Evolutionary conservation across 2,329 filamentous ascomycete genomes (phyloP), one percentile per base, ranked within the genome.

Genomic region (Phaeosphaeriaceae sp.): DNA sequence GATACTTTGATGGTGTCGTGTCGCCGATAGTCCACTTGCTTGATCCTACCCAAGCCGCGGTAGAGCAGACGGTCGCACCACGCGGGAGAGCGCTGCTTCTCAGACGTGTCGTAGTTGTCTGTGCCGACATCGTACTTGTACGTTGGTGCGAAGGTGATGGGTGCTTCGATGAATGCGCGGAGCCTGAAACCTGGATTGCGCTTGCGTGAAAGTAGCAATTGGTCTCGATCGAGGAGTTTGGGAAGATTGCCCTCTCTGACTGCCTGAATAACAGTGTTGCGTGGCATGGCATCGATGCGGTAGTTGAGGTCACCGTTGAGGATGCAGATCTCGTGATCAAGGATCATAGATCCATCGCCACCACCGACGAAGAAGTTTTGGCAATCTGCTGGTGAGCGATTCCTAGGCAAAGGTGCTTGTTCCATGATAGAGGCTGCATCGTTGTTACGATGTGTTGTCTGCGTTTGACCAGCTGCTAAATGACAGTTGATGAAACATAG

Each of bases 71-170:
- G 88, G 81, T 99, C 95, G 76, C 95, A 99, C 95, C 95, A 99
- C 1, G 95, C 95, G 0, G 95, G 95, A 22, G 92, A 91, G 51
- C 95, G 88, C 77, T 92, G 92, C 84, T 99, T 99, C 78, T 99
- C 95, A 69, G 91, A 94, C 0, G 91, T 91, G 75, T 99, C 95
- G 77, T 98, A 99, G 7, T 88, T 91, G 73, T 98, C 94, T 0
- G 93, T 96, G 17, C 94, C 94, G 0, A 98, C 93, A 69, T 99
- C 95, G 77, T 99, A 99, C 77, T 99, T 99, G 83, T 99, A 99
- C 0, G 95, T 99, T 0, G 95, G 95, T 8, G 93, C 90, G 75
- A 99, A 99, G 0, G 88, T 90, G 70, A 99, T 97, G 0, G 91
- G 91, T 55, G 90, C 84, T 79, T 99, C 95, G n/a, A 90, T 89